Base-by-base conservation (phyloP, 495 filamentous ascomycete species). In the Aspergillus leporis region DNA sequence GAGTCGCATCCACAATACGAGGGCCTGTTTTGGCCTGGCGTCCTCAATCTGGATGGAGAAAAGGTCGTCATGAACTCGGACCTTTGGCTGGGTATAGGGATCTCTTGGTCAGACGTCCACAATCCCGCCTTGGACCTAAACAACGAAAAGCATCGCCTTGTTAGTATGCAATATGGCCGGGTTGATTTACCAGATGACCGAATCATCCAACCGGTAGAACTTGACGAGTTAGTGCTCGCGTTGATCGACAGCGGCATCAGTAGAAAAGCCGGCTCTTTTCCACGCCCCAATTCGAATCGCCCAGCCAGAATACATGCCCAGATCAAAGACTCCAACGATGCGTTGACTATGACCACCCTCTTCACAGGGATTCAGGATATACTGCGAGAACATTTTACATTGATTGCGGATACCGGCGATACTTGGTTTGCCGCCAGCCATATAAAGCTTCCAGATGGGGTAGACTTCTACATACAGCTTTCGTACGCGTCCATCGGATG, bases 1-100 rank as follows among this genome's bases (percentile, higher is more conserved):
- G 63, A 66, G 19, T 45, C 51, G 5, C 60, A 66, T 38, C 59
- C 59, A 14, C 63, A 66, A 23, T 66, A 47, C 28, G 38, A 46
- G 5, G 60, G 60, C 0, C 22, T 51, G 0, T 62, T 62, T 22
- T 66, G 63, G 63, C 18, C 51, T 1, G 25, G 25, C 4, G 19
- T 58, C 2, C 32, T 18, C n/a, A 55, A 53, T 16, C 28, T 31
- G 1, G 52, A 49, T 25, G 56, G 56, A 4, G 47, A 57, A 14
- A 19, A 41, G 16, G 31, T 34, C 5, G 52, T 62, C 14, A 55
- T 56, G 52, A n/a, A 51, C 7, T 54, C 62, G 0, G 62, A 64
- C 36, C 43, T 64, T 14, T 61, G 58, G 62, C 25, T 64, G 5
- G 55, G 53, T 8, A 5, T 64, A 21, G 62, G 54, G 5, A 48